Percentiles rank a stretch among this genome's conserved stretches.
Conservation (phyloP, 2,329 filamentous ascomycete species). For the Volutella citrinella region DNA sequence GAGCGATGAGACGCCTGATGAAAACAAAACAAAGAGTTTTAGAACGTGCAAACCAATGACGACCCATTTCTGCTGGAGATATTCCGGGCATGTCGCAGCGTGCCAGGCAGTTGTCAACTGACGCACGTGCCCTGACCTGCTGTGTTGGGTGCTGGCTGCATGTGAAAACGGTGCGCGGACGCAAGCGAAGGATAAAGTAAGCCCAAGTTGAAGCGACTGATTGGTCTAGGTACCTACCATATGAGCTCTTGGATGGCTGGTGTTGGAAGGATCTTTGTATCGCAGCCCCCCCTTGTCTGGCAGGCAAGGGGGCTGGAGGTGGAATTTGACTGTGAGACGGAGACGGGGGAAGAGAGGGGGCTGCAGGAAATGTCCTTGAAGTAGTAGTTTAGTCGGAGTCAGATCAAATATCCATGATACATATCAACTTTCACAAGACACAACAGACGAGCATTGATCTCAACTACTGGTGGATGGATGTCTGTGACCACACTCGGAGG, state of each 20-base stretch:
- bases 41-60: constrained; percentile 28
- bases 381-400: constrained; percentile 11
- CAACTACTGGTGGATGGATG: too few species aligned
- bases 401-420: constrained; percentile 14
- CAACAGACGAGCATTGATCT: too few species aligned
- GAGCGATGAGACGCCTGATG: constrained; percentile 21
- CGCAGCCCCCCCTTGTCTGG: constrained; percentile 1
- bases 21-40: constrained; percentile 28
- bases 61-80: constrained; percentile 21
- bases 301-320: background rate
- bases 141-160: constrained; percentile 11
- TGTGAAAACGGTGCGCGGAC: constrained; percentile 3
- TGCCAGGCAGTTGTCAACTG: too few species aligned
- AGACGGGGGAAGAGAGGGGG: constrained; percentile 6
- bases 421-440: constrained; percentile 8
- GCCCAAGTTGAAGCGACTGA: too few species aligned
- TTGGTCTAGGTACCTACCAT: too few species aligned
- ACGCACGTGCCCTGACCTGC: constrained; percentile 20
- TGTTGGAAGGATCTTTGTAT: constrained; percentile 7
- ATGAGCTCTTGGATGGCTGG: constrained; percentile 7
- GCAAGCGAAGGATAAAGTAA: constrained; percentile 3
- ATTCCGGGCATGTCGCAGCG: constrained; percentile 16
- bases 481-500: too few species aligned
- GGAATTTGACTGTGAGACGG: too few species aligned
- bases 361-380: constrained; percentile 7